Percentiles rank a stretch among this genome's conserved stretches.
These are phyloP conservation scores for Amaranthus cruentus DNA, from an alignment of 148 eudicot genomes.

Conservation along the genomic window DNA sequence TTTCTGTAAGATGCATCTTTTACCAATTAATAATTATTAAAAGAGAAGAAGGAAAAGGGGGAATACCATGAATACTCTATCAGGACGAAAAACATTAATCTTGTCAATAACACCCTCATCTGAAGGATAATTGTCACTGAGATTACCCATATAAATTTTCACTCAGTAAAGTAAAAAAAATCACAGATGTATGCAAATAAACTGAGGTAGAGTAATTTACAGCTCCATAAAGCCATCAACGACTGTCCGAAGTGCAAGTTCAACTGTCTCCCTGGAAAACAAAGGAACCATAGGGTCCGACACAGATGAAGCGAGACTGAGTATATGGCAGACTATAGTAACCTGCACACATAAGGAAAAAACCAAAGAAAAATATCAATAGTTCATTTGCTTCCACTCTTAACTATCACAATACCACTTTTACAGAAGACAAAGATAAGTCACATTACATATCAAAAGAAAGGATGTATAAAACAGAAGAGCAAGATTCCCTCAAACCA, in stretches of 20 bases:
- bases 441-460: too few relatives aligned
- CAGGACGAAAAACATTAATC: constrained; percentile 85
- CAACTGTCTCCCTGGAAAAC: constrained; percentile 56
- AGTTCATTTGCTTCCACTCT: constrained; percentile 2
- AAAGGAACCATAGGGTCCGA: constrained; percentile 62
- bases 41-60: neutral
- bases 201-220: constrained; percentile 34
- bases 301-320: constrained; percentile 62
- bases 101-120: constrained; percentile 64
- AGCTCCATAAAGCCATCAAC: constrained; percentile 91
- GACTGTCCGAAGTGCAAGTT: constrained; percentile 66
- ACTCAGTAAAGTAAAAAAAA: constrained; percentile 9
- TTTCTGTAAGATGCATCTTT: neutral
- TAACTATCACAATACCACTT: neutral
- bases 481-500: too few relatives aligned
- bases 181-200: constrained; percentile 3
- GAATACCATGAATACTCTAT: constrained; percentile 88
- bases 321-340: constrained; percentile 67
- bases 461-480: too few relatives aligned
- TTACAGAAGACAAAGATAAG: neutral
- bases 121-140: constrained; percentile 51
- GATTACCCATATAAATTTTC: constrained; percentile 15
- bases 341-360: constrained; percentile 47
- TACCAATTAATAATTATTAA: neutral
- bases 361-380: neutral